Conservation (phyloP, 164 flowering plant genomes). For the Echeveria elegans region DNA sequence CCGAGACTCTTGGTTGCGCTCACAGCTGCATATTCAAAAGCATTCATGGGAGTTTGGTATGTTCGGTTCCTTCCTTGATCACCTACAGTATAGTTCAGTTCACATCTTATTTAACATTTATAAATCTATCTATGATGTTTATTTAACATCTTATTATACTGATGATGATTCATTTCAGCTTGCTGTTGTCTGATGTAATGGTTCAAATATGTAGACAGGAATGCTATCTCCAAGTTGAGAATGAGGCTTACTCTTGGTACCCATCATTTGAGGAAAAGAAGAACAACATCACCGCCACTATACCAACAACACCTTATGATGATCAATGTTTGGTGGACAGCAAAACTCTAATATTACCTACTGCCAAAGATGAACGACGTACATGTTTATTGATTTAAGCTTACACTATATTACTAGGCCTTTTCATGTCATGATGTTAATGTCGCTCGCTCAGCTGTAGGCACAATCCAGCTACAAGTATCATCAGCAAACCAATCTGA, state of each 20-base stretch:
- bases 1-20: slow-evolving; percentile 46
- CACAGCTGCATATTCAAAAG: slow-evolving; percentile 44
- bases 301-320: too few species aligned
- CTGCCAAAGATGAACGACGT: not conserved
- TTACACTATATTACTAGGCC: too few species aligned
- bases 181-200: too few species aligned
- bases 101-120: not conserved
- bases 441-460: too few species aligned
- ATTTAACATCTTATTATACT: too few species aligned
- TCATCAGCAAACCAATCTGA: not conserved
- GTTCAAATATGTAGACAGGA: slow-evolving; percentile 5
- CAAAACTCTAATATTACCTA: not conserved
- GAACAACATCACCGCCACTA: not conserved
- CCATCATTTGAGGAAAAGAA: not conserved
- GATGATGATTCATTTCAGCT: too few species aligned
- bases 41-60: slow-evolving; percentile 63
- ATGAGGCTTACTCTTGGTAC: not conserved
- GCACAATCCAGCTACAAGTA: too few species aligned
- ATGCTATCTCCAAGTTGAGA: not conserved
- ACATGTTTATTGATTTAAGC: too few species aligned
- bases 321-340: not conserved
- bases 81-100: too few species aligned
- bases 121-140: too few species aligned
- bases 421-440: too few species aligned
- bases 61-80: too few species aligned